Evolutionary conservation across 2,329 filamentous ascomycete species (phyloP).

Genomic region (Colletotrichum spaethianum): DNA sequence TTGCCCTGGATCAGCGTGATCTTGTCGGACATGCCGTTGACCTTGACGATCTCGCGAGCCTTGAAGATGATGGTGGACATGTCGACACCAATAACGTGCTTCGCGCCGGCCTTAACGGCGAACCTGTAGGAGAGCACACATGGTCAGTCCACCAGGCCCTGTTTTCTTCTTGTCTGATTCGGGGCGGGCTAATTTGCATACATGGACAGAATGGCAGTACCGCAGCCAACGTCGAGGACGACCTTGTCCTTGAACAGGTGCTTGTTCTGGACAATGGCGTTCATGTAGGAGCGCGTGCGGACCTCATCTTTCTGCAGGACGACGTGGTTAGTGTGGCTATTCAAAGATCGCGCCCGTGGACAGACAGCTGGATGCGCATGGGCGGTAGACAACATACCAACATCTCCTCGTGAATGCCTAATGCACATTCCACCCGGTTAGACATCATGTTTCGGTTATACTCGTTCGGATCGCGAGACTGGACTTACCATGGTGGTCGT

Average conservation of each 20-base stretch:
- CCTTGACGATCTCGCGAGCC: slow-evolving; percentile 92
- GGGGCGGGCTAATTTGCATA: slow-evolving; percentile 61
- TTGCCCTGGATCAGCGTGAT: slow-evolving; percentile 98
- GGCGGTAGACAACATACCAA: slow-evolving; percentile 74
- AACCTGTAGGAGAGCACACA: slow-evolving; percentile 75
- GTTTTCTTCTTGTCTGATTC: background rate
- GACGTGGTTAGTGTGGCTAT: slow-evolving; percentile 16
- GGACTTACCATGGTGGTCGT: slow-evolving; percentile 92
- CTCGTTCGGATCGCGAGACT: slow-evolving; percentile 21
- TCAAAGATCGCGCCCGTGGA: background rate
- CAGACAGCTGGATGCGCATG: background rate
- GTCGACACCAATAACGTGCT: slow-evolving; percentile 98
- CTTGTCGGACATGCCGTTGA: slow-evolving; percentile 93
- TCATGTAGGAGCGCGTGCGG: slow-evolving; percentile 95
- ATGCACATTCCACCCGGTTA: slow-evolving; percentile 27
- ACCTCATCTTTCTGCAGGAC: slow-evolving; percentile 92
- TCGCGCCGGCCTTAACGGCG: slow-evolving; percentile 93
- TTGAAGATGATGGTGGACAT: slow-evolving; percentile 99
- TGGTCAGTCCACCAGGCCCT: slow-evolving; percentile 4
- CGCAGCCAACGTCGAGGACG: slow-evolving; percentile 97
- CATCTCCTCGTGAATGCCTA: slow-evolving; percentile 98
- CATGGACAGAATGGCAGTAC: slow-evolving; percentile 99
- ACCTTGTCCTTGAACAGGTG: slow-evolving; percentile 89
- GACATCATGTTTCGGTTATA: slow-evolving; percentile 33
- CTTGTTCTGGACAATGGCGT: slow-evolving; percentile 96